These are phyloP conservation scores for Mortierella antarctica DNA, from an alignment of 192 early-diverging fungal species.

Conservation along the genomic window DNA sequence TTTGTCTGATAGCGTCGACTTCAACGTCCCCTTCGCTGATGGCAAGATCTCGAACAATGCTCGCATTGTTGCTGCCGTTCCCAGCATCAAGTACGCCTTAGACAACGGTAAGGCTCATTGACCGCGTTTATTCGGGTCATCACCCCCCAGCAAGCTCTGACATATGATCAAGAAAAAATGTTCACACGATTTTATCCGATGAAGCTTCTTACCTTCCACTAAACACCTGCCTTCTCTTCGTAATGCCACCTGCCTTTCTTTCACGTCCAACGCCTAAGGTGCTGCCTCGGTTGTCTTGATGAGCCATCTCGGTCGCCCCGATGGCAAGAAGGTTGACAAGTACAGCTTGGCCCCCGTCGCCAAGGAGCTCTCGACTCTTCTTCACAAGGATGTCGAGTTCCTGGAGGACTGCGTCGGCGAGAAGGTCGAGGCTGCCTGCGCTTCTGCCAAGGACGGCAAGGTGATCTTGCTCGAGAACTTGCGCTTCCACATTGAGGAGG, in stretches of 20 bases:
- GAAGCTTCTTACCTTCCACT: neutral
- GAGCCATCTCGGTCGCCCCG: conserved; percentile 97
- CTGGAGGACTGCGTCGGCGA: conserved; percentile 93
- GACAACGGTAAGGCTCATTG: conserved; percentile 72
- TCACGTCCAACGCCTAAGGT: conserved; percentile 50
- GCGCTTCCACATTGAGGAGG: conserved; percentile 98
- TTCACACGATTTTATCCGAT: conserved; percentile 25
- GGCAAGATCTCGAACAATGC: conserved; percentile 97
- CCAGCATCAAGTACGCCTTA: conserved; percentile 92
- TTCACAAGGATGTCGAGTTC: conserved; percentile 89
- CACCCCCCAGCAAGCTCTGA: conserved; percentile 1
- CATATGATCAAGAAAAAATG: conserved; percentile 10
- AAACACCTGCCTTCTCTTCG: neutral
- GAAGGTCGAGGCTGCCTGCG: conserved; percentile 83
- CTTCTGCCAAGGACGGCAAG: conserved; percentile 73
- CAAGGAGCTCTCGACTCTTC: conserved; percentile 80
- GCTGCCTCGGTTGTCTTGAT: conserved; percentile 93
- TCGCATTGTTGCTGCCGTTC: conserved; percentile 94
- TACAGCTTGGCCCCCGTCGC: conserved; percentile 94
- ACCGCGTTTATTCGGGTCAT: neutral
- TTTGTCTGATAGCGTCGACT: conserved; percentile 83
- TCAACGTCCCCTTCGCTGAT: conserved; percentile 97
- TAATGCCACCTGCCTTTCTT: neutral
- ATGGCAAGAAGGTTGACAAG: conserved; percentile 88
- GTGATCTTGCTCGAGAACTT: conserved; percentile 97